These are phyloP conservation scores for Forsythia viridissima DNA, from an alignment of 257 asterid genomes.

Conservation along the genomic window DNA sequence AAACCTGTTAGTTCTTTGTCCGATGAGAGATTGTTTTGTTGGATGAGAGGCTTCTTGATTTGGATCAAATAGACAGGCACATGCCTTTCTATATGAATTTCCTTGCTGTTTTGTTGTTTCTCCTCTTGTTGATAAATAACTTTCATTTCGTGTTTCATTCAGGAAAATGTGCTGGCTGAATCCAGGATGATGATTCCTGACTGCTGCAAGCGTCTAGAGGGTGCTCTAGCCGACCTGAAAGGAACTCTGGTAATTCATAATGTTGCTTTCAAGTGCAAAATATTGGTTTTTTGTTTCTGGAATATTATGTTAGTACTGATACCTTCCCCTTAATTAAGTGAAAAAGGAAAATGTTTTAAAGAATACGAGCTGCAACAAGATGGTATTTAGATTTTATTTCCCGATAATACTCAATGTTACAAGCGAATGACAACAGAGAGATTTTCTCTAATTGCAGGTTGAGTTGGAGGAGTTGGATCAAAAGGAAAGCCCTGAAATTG, in stretches of 20 bases:
- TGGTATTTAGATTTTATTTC: neutral
- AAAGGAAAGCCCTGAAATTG: constrained; percentile 66
- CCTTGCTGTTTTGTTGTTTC: neutral
- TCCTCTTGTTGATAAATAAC: neutral
- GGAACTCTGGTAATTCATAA: constrained; percentile 56
- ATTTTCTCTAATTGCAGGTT: constrained; percentile 42
- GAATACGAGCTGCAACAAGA: constrained; percentile 6
- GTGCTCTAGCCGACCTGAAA: constrained; percentile 75
- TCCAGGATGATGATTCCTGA: constrained; percentile 98
- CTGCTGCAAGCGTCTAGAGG: constrained; percentile 80
- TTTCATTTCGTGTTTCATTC: constrained; percentile 21
- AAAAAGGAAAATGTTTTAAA: neutral
- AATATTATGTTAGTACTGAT: constrained; percentile 7
- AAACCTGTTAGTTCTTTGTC: constrained; percentile 1
- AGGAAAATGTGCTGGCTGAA: constrained; percentile 92
- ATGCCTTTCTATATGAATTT: neutral
- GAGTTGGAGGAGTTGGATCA: constrained; percentile 68
- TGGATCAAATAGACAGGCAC: neutral
- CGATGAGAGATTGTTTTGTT: constrained; percentile 1
- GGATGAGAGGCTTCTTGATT: constrained; percentile 5
- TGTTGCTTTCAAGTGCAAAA: constrained; percentile 3
- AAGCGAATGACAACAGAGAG: neutral
- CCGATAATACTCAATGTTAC: neutral
- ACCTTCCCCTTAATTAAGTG: neutral
- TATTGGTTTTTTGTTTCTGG: neutral